These are phyloP conservation scores for Gossypium trilobum DNA, from an alignment of 441 rosid genomes.

Conservation along the genomic window DNA sequence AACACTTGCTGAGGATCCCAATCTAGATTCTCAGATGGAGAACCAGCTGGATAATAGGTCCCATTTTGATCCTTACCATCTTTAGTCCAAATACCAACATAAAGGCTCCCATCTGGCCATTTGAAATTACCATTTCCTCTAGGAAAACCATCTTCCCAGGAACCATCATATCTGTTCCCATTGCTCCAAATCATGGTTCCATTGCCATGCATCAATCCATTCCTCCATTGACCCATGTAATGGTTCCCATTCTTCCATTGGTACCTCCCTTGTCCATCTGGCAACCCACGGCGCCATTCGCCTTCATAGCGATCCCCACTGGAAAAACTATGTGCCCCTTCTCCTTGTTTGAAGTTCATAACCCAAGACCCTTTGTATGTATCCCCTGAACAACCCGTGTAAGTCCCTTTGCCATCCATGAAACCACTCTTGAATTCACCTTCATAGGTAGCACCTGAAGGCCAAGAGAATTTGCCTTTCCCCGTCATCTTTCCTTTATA, in stretches of 20 bases:
- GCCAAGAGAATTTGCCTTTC: conserved; percentile 87
- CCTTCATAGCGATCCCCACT: conserved; percentile 81
- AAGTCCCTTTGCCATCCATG: conserved; percentile 91
- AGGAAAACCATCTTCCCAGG: conserved; percentile 81
- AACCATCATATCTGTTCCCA: conserved; percentile 83
- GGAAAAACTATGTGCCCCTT: conserved; percentile 50
- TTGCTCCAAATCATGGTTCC: conserved; percentile 75
- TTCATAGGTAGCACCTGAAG: conserved; percentile 84
- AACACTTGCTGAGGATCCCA: conserved; percentile 73
- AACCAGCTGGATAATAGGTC: conserved; percentile 68
- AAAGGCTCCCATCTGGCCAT: conserved; percentile 75
- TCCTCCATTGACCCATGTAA: conserved; percentile 77
- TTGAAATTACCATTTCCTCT: conserved; percentile 74
- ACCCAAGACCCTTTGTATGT: conserved; percentile 73
- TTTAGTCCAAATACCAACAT: conserved; percentile 83
- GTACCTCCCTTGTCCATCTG: conserved; percentile 81
- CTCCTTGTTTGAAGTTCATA: conserved; percentile 78
- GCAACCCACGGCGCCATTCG: conserved; percentile 71
- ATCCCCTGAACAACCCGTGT: conserved; percentile 54
- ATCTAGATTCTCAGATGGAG: conserved; percentile 36
- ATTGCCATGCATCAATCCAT: conserved; percentile 61
- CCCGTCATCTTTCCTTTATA: conserved; percentile 65
- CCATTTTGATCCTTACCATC: conserved; percentile 67
- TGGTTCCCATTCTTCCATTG: conserved; percentile 75
- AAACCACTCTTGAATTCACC: conserved; percentile 85